A percentile compares a stretch with the other conserved stretches of the same genome.
phyloP scores from a whole-genome alignment of 768 basidiomycete species.

The Dioszegia crocea region DNA sequence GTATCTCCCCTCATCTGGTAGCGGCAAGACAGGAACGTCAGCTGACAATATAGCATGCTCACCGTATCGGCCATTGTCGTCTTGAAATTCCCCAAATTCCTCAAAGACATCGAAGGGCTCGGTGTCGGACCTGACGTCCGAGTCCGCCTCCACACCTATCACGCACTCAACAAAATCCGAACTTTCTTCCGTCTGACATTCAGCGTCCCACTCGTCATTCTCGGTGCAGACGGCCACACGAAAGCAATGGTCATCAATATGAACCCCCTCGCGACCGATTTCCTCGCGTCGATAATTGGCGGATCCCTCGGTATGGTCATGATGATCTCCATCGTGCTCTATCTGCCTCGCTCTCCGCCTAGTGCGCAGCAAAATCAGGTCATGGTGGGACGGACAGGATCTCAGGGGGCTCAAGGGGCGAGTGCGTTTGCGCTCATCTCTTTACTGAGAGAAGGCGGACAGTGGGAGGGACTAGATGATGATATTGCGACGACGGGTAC shows the following conservation, averaged over 20 bases:
- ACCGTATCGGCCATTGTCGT: slow-evolving; percentile 18
- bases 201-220: slow-evolving; percentile 12
- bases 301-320: slow-evolving; percentile 21
- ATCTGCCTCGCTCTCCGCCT: slow-evolving; percentile 4
- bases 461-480: slow-evolving; percentile 30
- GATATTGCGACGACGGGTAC: background rate
- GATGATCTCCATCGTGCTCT: slow-evolving; percentile 22
- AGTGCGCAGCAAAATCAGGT: slow-evolving; percentile 11
- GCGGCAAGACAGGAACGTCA: too few relatives aligned
- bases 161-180: slow-evolving; percentile 36
- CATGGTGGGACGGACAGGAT: slow-evolving; percentile 19
- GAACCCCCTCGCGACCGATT: slow-evolving; percentile 20
- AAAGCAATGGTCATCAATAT: slow-evolving; percentile 15
- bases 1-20: too few relatives aligned
- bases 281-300: slow-evolving; percentile 16
- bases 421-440: slow-evolving; percentile 31
- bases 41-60: slow-evolving; percentile 14
- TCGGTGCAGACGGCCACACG: slow-evolving; percentile 34
- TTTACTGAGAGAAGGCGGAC: slow-evolving; percentile 33
- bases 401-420: slow-evolving; percentile 14
- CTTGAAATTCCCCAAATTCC: slow-evolving; percentile 29
- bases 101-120: slow-evolving; percentile 26
- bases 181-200: slow-evolving; percentile 31
- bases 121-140: slow-evolving; percentile 39
- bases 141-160: slow-evolving; percentile 34